Percentiles rank a stretch among this genome's conserved stretches.
phyloP scores from a whole-genome alignment of 345 rosid genomes.

The Moringa oleifera region DNA sequence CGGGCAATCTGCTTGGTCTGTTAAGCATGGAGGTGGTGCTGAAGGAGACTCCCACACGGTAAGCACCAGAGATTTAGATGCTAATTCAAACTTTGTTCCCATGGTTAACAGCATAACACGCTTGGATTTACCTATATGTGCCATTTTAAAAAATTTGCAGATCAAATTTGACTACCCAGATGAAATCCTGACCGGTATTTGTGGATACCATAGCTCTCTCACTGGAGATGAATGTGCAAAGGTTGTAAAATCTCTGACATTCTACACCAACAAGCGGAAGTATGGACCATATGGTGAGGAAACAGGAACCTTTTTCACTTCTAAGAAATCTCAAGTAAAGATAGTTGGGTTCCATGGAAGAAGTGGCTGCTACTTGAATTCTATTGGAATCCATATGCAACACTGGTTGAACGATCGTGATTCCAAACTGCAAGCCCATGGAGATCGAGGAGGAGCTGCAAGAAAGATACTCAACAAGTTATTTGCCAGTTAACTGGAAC shows the following conservation, averaged over 20 bases:
- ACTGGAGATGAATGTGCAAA: not conserved
- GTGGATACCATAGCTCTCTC: not conserved
- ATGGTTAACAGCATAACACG: too few species aligned
- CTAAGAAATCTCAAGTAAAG: not conserved
- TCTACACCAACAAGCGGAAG: not conserved
- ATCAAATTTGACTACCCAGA: not conserved
- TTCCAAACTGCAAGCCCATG: too few species aligned
- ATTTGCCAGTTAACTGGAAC: too few species aligned
- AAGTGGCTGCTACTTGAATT: not conserved
- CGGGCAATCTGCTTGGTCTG: slow-evolving; percentile 56
- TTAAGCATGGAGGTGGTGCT: slow-evolving; percentile 42
- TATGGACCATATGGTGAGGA: not conserved
- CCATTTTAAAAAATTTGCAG: too few species aligned
- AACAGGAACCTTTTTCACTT: not conserved
- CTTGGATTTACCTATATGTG: too few species aligned
- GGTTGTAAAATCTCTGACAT: not conserved
- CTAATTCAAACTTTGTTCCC: too few species aligned
- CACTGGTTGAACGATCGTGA: not conserved
- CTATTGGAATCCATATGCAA: not conserved
- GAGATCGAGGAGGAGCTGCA: too few species aligned
- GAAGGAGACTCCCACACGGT: slow-evolving; percentile 38
- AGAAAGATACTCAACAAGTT: too few species aligned
- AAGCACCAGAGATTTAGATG: not conserved
- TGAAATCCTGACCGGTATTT: not conserved
- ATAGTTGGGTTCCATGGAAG: not conserved